Evolutionary conservation across 768 basidiomycete genomes (phyloP).

Genomic region (Tubosaeta sp.): DNA sequence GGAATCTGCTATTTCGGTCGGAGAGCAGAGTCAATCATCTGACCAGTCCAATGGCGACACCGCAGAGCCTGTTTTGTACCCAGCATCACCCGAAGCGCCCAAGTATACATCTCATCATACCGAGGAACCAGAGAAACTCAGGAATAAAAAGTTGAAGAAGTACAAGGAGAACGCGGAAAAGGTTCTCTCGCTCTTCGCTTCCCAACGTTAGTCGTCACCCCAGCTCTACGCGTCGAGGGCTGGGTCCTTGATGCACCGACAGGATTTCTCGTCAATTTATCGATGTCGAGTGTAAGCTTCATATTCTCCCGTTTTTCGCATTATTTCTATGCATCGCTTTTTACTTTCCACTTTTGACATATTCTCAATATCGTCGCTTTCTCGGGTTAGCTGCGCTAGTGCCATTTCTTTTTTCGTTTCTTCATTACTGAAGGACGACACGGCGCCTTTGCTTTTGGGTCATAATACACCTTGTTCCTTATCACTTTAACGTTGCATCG

Average conservation of each 20-base stretch:
- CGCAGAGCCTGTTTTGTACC: conserved; percentile 20
- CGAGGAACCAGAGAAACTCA: conserved; percentile 55
- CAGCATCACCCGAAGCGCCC: conserved; percentile 29
- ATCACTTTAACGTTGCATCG: conserved; percentile 29
- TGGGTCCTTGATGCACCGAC: conserved; percentile 22
- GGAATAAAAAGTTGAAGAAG: conserved; percentile 76
- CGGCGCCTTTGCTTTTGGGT: conserved; percentile 21
- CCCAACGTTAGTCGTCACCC: conserved; percentile 48
- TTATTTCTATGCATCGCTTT: conserved; percentile 30
- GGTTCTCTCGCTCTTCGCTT: conserved; percentile 75
- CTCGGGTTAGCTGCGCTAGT: conserved; percentile 22
- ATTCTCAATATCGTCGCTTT: conserved; percentile 1
- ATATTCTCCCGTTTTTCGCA: conserved; percentile 11
- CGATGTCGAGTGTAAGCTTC: conserved; percentile 20
- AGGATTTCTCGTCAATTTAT: conserved; percentile 16
- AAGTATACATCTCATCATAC: conserved; percentile 26
- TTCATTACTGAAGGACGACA: conserved; percentile 25
- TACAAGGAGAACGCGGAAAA: conserved; percentile 88
- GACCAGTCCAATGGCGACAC: conserved; percentile 63
- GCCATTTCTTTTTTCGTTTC: conserved; percentile 10
- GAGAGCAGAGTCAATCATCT: conserved; percentile 65
- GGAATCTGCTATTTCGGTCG: conserved; percentile 72
- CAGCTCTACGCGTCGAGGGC: conserved; percentile 15
- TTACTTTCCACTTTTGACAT: conserved; percentile 13
- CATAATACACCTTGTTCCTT: conserved; percentile 26